Conservation (phyloP, 305 asterid species). For the Withania somnifera region DNA sequence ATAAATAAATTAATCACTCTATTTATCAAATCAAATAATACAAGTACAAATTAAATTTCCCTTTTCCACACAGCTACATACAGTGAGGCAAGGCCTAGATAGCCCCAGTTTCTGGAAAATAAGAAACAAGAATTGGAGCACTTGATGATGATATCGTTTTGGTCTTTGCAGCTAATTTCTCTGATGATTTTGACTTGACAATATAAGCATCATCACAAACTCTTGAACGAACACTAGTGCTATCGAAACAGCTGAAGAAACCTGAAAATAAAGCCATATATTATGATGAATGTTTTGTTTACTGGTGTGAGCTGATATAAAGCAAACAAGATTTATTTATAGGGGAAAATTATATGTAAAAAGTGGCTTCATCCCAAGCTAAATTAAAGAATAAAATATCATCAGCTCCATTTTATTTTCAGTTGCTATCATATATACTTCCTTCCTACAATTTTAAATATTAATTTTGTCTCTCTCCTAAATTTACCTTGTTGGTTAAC, state of each 20-base stretch:
- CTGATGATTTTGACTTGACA: background rate
- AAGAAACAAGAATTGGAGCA: constrained; percentile 12
- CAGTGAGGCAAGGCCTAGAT: background rate
- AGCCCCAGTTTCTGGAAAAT: constrained; percentile 5
- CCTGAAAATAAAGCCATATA: background rate
- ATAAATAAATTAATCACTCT: too few species aligned
- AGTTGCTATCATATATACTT: background rate
- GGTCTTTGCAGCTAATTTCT: background rate
- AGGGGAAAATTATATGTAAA: background rate
- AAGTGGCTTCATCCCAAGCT: too few species aligned
- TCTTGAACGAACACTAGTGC: background rate
- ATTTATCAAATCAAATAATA: too few species aligned
- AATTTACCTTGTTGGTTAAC: background rate
- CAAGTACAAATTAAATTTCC: too few species aligned
- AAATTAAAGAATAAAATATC: background rate
- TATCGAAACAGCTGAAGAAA: background rate
- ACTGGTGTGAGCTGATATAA: background rate
- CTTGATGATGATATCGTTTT: background rate
- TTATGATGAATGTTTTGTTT: background rate
- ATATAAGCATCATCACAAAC: background rate
- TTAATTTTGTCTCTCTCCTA: background rate
- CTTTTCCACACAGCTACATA: background rate
- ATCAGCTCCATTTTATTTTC: background rate
- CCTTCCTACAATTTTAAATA: too few species aligned
- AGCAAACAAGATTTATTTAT: background rate